These are phyloP conservation scores for Pythium grandisporangium DNA, from an alignment of 352 stramenopile genomes.

Conservation along the genomic window DNA sequence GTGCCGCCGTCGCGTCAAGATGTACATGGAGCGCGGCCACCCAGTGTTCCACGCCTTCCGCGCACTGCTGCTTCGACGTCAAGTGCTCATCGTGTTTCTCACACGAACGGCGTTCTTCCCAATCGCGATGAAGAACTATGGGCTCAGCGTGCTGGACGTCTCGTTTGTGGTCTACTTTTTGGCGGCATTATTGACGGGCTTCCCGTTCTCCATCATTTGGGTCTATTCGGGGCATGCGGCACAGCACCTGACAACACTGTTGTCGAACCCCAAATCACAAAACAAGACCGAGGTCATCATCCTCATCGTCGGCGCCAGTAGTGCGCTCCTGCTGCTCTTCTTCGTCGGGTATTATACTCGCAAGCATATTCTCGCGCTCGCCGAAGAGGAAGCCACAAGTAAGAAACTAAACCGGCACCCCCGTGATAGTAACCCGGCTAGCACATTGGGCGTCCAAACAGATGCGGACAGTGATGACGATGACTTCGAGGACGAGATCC, in stretches of 20 bases:
- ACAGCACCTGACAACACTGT: slow-evolving; percentile 40
- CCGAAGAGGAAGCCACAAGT: slow-evolving; percentile 28
- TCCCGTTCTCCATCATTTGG: slow-evolving; percentile 70
- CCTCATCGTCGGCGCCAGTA: slow-evolving; percentile 40
- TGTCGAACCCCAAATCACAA: slow-evolving; percentile 26
- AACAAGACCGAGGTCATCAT: slow-evolving; percentile 42
- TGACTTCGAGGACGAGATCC: no score
- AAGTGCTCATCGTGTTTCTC: slow-evolving; percentile 74
- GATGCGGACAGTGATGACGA: no score
- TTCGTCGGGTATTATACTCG: slow-evolving; percentile 62
- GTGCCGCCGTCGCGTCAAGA: slow-evolving; percentile 42
- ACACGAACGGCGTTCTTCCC: slow-evolving; percentile 75
- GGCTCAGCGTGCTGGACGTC: slow-evolving; percentile 72
- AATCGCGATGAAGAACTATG: slow-evolving; percentile 84
- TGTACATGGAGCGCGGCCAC: slow-evolving; percentile 65
- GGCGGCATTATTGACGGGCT: slow-evolving; percentile 50
- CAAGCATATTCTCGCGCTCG: slow-evolving; percentile 52
- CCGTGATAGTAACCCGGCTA: no score
- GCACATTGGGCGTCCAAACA: no score
- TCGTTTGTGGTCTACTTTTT: slow-evolving; percentile 53
- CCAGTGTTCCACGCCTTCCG: slow-evolving; percentile 62
- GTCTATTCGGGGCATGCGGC: slow-evolving; percentile 66
- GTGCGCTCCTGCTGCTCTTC: slow-evolving; percentile 43
- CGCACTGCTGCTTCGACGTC: slow-evolving; percentile 37
- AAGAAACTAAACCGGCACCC: no score